Base-by-base conservation (phyloP, 495 filamentous ascomycete genomes). In the Trichodelitschia bisporula region DNA sequence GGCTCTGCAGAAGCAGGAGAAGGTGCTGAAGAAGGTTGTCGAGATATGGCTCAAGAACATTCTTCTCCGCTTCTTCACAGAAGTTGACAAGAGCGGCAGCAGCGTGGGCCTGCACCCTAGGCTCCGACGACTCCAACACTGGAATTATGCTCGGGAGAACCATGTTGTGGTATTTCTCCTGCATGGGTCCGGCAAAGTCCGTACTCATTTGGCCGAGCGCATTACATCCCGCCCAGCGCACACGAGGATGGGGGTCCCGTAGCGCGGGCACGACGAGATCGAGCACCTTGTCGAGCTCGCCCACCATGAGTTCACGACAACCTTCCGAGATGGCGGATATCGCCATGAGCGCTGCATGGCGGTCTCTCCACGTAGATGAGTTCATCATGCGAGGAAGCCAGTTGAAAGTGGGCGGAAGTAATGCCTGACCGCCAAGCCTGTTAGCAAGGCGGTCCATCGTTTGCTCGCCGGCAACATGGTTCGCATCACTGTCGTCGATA, bases 121-220 rank as follows among this genome's bases (percentile, higher is more conserved):
- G 79, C 50, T 95, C 84, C 2, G 76, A 61, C 1, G 80, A 83
- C 40, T 80, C 63, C 10, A 99, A 64, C 0, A 95, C 89, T 3
- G 83, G 83, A 33, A 95, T 80, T 28, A 99, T 90, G 38, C 77
- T 77, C 32, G 66, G 73, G 28, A 99, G 58, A 1, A 93, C 79
- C 23, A 69, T 57, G 27, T 71, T 61, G 43, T 89, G 83, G 50
- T 84, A 90, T 42, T 92, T 84, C 41, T 83, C 73, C 49, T 99
- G 89, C 89, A 99, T 95, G 9, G 77, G 91, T 1, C 82, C 84
- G 18, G 89, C 86, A 48, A 99, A 99, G 50, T 99, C 89, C 6
- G 89, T 99, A 51, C 89, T 95, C 89, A 99, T 99, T 49, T 99
- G 89, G 10, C 89, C 89, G 15, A 99, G 58, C n/a, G 89, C 89